These are phyloP conservation scores for Brassica juncea DNA, from an alignment of 345 rosid genomes.

Conservation along the genomic window DNA sequence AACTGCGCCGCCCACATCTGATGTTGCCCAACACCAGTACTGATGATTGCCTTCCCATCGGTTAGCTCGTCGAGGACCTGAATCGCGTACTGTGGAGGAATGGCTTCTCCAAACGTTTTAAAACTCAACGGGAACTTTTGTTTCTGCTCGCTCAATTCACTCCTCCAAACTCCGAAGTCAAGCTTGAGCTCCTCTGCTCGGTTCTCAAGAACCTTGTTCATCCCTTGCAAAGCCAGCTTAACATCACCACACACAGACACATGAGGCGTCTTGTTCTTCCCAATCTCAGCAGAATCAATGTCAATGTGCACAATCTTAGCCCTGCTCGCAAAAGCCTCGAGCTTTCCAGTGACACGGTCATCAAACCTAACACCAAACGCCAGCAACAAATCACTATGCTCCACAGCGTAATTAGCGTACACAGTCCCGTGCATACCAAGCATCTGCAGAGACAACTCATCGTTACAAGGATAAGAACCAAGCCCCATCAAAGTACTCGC, in stretches of 20 bases:
- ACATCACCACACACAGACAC: conserved; percentile 86
- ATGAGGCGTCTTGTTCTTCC: conserved; percentile 98
- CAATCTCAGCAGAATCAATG: conserved; percentile 92
- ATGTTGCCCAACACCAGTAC: conserved; percentile 98
- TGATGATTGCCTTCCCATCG: conserved; percentile 74
- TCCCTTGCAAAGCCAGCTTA: conserved; percentile 75
- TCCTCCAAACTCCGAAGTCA: conserved; percentile 74
- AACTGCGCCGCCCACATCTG: conserved; percentile 99
- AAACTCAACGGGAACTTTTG: conserved; percentile 63
- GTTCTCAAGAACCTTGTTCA: conserved; percentile 64
- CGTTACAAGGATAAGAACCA: conserved; percentile 64
- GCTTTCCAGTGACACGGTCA: conserved; percentile 95
- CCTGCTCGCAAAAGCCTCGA: conserved; percentile 90
- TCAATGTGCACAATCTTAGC: conserved; percentile 97
- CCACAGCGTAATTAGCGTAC: conserved; percentile 88
- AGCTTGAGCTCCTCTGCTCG: conserved; percentile 46
- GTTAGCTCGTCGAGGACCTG: conserved; percentile 89
- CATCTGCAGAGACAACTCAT: conserved; percentile 79
- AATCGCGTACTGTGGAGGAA: conserved; percentile 93
- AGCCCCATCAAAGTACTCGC: conserved; percentile 99
- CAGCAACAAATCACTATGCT: conserved; percentile 78
- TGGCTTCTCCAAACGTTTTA: conserved; percentile 86
- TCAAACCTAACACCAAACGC: conserved; percentile 98
- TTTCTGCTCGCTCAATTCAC: conserved; percentile 73
- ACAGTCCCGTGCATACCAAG: conserved; percentile 99